Base-by-base conservation (phyloP, 768 basidiomycete species). In the Trametes villosa region DNA sequence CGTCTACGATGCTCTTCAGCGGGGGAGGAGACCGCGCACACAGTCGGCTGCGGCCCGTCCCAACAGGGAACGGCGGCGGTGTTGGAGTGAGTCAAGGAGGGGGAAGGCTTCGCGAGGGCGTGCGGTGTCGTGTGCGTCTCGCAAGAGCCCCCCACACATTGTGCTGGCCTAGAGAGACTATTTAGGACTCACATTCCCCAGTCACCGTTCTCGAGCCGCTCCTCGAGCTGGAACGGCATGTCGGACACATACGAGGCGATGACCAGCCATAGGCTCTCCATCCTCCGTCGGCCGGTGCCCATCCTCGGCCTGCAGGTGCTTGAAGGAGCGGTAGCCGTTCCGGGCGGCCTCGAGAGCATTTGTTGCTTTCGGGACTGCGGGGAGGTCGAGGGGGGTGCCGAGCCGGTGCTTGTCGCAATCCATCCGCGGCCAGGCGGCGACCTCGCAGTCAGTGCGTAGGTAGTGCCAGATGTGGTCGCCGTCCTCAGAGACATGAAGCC, bases 201-300 rank as follows among this genome's bases (percentile, higher is more conserved):
- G 2, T 96, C 97, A 26, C 95, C 94, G 53, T 96, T 88, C 73
- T 97, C 96, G 12, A 90, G 76, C 22, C 88, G 82, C 75, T 98
- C 94, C 69, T 92, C 91, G 55, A 85, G 73, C 50, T 83, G 85
- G 72, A 97, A 91, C 9, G 83, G 75, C 84, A 88, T 87, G 12
- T 91, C 91, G 22, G 92, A 86, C 18, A 96, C 86, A 72, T 98
- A 96, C n/a, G 94, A 89, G 9, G 91, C 93, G 65, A 99, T 97
- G 54, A 98, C 88, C n/a, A 98, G 82, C 8, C 97, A 93, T 89
- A 6, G 92, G 92, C 12, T 94, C 95, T 22, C 94, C 92, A 70
- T 97, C 96, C 74, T 97, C 96, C 29, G 94, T 93, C 17, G 92
- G 76, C 91, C 93, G 97, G 72, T 98, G 96, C 0, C 96, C 96